phyloP scores from a whole-genome alignment of 108 stramenopile species.

The Discostella pseudostelligera region DNA sequence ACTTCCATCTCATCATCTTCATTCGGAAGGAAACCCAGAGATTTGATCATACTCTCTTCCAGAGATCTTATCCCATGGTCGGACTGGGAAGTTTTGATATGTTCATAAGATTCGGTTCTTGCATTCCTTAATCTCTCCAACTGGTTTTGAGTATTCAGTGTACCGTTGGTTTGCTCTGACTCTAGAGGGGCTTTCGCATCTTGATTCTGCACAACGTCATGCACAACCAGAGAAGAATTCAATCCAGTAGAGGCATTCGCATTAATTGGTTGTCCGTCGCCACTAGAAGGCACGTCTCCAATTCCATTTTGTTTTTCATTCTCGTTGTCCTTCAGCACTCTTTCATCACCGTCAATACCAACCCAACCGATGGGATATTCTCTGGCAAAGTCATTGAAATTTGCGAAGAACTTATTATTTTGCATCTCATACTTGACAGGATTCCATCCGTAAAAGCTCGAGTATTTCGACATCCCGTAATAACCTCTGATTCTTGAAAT shows the following conservation, averaged over 20 bases:
- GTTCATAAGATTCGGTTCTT: neutral
- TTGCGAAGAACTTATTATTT: conserved; percentile 42
- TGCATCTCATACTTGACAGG: conserved; percentile 63
- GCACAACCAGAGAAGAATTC: neutral
- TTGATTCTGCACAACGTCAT: no score
- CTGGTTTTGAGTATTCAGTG: no score
- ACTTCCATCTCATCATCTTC: conserved; percentile 37
- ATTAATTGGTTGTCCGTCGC: neutral
- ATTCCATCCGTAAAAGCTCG: conserved; percentile 67
- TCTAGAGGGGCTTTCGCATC: no score
- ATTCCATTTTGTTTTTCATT: conserved; percentile 4
- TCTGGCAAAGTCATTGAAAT: conserved; percentile 43
- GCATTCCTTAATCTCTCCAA: neutral
- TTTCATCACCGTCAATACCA: conserved; percentile 70
- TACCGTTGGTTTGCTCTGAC: no score
- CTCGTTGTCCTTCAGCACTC: conserved; percentile 27
- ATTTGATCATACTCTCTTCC: conserved; percentile 36
- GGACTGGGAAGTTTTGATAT: neutral
- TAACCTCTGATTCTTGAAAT: conserved; percentile 84
- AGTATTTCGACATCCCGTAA: conserved; percentile 71
- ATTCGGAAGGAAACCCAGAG: conserved; percentile 26
- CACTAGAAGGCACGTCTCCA: neutral
- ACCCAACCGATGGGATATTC: conserved; percentile 80
- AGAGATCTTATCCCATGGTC: conserved; percentile 30
- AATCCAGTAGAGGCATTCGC: neutral